phyloP scores from a whole-genome alignment of 495 filamentous ascomycete genomes.

The Cairneyella variabilis region DNA sequence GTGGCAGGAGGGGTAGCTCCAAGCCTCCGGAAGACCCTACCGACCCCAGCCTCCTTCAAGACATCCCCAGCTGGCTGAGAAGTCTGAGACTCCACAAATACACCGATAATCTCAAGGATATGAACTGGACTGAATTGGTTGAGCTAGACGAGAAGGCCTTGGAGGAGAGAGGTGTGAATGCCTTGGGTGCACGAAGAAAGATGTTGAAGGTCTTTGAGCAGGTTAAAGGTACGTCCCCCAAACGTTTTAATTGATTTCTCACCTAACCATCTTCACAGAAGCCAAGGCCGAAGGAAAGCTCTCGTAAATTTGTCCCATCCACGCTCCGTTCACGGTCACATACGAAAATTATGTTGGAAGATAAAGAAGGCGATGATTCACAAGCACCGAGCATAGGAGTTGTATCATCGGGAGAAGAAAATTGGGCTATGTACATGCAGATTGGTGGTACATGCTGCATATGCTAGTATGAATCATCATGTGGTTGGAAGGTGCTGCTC shows the following conservation, averaged over 20 bases:
- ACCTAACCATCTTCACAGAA: slow-evolving; percentile 34
- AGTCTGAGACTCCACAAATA: slow-evolving; percentile 97
- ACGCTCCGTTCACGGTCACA: too few species aligned
- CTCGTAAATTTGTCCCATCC: slow-evolving; percentile 2
- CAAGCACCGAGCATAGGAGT: neutral
- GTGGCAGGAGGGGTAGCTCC: slow-evolving; percentile 88
- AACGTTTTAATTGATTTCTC: neutral
- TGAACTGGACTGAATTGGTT: slow-evolving; percentile 93
- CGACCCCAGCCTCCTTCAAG: slow-evolving; percentile 83
- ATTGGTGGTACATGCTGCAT: neutral
- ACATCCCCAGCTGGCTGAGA: slow-evolving; percentile 94
- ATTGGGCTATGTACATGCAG: neutral
- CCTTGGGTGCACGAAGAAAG: slow-evolving; percentile 90
- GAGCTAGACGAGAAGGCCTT: slow-evolving; percentile 91
- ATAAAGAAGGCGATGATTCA: neutral
- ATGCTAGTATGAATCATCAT: neutral
- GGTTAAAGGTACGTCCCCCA: slow-evolving; percentile 59
- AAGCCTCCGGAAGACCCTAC: slow-evolving; percentile 98
- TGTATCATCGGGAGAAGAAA: neutral
- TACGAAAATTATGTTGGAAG: neutral
- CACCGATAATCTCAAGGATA: slow-evolving; percentile 94
- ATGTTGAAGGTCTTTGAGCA: slow-evolving; percentile 99
- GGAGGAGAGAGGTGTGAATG: slow-evolving; percentile 91
- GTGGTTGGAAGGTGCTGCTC: neutral
- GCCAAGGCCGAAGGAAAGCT: slow-evolving; percentile 64